These are phyloP conservation scores for Gossypium raimondii DNA, from an alignment of 345 rosid genomes.

Conservation along the genomic window DNA sequence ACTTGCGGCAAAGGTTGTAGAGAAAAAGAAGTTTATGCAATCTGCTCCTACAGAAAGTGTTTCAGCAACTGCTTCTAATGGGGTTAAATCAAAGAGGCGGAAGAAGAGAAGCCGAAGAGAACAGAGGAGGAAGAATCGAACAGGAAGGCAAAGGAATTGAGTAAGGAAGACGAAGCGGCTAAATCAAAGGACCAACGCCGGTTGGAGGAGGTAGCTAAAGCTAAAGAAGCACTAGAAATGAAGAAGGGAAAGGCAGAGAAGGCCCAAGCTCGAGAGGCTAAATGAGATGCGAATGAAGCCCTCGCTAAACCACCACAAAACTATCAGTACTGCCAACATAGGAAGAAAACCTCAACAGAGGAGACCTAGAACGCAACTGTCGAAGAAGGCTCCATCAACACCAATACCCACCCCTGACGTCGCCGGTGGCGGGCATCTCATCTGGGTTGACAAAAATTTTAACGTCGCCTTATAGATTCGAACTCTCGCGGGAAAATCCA, in stretches of 20 bases:
- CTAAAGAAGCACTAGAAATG: slow-evolving; percentile 75
- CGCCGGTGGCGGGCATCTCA: no score
- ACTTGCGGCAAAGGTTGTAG: background rate
- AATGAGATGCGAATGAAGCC: slow-evolving; percentile 34
- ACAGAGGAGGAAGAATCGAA: slow-evolving; percentile 37
- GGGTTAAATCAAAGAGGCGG: slow-evolving; percentile 38
- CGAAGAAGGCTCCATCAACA: no score
- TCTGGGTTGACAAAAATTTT: no score
- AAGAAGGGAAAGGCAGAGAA: slow-evolving; percentile 63
- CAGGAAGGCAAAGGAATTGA: slow-evolving; percentile 34
- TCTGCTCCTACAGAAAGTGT: slow-evolving; percentile 28
- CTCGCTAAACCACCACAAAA: no score
- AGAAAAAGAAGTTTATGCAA: slow-evolving; percentile 35
- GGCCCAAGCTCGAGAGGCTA: slow-evolving; percentile 67
- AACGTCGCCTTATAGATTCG: slow-evolving; percentile 62
- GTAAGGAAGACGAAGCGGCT: slow-evolving; percentile 61
- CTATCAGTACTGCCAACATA: no score
- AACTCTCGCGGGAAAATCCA: slow-evolving; percentile 74
- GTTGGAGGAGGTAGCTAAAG: slow-evolving; percentile 27
- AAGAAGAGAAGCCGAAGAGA: slow-evolving; percentile 43
- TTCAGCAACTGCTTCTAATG: slow-evolving; percentile 28
- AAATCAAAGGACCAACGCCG: no score
- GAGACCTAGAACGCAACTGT: no score
- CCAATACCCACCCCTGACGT: no score
- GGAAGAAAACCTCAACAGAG: no score